These are phyloP conservation scores for Podospora appendiculata DNA, from an alignment of 495 filamentous ascomycete genomes.

Conservation along the genomic window DNA sequence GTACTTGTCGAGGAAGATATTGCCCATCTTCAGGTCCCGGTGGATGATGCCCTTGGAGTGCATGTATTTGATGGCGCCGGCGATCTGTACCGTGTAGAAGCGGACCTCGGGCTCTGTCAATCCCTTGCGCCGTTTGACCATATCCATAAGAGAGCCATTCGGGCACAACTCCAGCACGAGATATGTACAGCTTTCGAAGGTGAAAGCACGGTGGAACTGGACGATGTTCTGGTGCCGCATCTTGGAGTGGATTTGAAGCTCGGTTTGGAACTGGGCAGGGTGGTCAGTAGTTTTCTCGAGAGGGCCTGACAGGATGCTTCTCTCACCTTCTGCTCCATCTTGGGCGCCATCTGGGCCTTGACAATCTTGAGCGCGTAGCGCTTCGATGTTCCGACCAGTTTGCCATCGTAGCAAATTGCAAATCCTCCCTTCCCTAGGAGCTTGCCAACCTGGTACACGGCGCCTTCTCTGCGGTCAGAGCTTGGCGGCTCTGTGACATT, in stretches of 20 bases:
- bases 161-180: slow-evolving; percentile 90
- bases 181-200: slow-evolving; percentile 80
- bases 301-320: neutral
- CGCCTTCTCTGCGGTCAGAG: slow-evolving; percentile 54
- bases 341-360: slow-evolving; percentile 74
- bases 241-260: slow-evolving; percentile 96
- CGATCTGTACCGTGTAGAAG: slow-evolving; percentile 86
- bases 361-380: slow-evolving; percentile 86
- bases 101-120: slow-evolving; percentile 87
- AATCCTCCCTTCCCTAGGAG: slow-evolving; percentile 92
- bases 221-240: slow-evolving; percentile 93
- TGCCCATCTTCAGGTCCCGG: slow-evolving; percentile 95
- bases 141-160: slow-evolving; percentile 97
- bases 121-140: slow-evolving; percentile 81
- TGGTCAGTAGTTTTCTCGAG: slow-evolving; percentile 23
- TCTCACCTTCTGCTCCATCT: slow-evolving; percentile 78
- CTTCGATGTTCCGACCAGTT: slow-evolving; percentile 53
- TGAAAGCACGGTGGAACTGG: slow-evolving; percentile 88
- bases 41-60: slow-evolving; percentile 93
- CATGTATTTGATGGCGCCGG: slow-evolving; percentile 94
- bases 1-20: slow-evolving; percentile 88
- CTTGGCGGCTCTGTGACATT: slow-evolving; percentile 65
- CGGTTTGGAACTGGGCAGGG: slow-evolving; percentile 75
- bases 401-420: slow-evolving; percentile 80
- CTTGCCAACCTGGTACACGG: slow-evolving; percentile 73